Conservation (phyloP, 106 monocot genomes). For the Allium cepa region DNA sequence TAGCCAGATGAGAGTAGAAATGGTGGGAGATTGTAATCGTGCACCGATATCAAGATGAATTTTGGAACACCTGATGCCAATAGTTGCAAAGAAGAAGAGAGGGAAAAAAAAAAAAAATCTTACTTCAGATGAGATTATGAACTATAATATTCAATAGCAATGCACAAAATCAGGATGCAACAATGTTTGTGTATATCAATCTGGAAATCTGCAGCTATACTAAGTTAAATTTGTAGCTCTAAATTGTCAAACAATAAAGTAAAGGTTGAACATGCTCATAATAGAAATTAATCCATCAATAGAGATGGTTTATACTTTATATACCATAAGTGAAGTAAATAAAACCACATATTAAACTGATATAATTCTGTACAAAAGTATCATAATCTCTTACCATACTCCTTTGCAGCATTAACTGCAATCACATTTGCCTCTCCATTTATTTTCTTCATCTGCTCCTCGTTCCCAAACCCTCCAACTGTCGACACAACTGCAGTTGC, state of each 20-base stretch:
- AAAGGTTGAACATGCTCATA: too few species aligned
- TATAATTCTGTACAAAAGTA: too few species aligned
- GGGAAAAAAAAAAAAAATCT: background rate
- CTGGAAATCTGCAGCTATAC: too few species aligned
- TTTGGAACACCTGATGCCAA: constrained; percentile 54
- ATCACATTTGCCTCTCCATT: constrained; percentile 82
- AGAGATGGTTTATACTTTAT: too few species aligned
- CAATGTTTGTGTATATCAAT: too few species aligned
- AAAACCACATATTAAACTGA: too few species aligned
- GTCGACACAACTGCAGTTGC: constrained; percentile 87
- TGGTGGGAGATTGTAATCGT: constrained; percentile 81
- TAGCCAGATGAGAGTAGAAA: constrained; percentile 65
- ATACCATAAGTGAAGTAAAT: too few species aligned
- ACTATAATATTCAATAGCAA: too few species aligned
- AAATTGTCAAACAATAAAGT: too few species aligned
- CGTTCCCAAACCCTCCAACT: constrained; percentile 76
- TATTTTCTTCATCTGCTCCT: constrained; percentile 86
- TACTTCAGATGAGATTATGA: background rate
- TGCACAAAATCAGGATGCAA: background rate
- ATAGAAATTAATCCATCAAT: too few species aligned
- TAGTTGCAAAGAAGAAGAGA: constrained; percentile 3
- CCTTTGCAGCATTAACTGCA: constrained; percentile 65
- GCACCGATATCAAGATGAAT: constrained; percentile 80
- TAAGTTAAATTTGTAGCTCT: too few species aligned
- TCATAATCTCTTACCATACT: constrained; percentile 42